These are phyloP conservation scores for Madurella fahalii DNA, from an alignment of 2,329 filamentous ascomycete genomes.

Conservation along the genomic window DNA sequence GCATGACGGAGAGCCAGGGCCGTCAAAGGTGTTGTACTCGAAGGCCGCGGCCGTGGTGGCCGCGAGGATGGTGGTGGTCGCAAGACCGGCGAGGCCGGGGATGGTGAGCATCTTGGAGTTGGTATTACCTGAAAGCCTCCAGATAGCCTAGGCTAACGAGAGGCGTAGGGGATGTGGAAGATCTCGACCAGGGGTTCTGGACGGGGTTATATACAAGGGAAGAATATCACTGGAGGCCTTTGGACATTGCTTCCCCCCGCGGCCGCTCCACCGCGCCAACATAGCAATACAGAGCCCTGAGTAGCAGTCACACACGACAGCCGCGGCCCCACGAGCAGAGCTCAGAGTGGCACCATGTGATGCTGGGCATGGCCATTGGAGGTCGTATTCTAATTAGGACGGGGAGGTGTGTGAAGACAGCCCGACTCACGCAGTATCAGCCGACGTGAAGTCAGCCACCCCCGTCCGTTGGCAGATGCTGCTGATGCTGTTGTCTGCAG, in stretches of 20 bases:
- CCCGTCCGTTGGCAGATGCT: background rate
- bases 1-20: conserved; percentile 45
- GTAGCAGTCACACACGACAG: background rate
- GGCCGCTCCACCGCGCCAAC: no score
- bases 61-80: background rate
- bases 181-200: no score
- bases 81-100: background rate
- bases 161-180: no score
- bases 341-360: conserved; percentile 6
- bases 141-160: no score
- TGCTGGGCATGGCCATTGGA: background rate
- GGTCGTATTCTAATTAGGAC: background rate
- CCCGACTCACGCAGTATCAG: background rate
- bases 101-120: background rate
- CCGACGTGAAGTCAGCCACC: background rate
- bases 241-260: no score
- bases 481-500: background rate
- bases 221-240: no score
- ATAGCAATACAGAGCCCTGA: background rate
- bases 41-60: conserved; percentile 11
- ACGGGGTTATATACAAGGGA: no score
- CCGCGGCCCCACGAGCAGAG: background rate
- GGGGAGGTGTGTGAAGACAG: background rate
- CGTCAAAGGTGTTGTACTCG: conserved; percentile 48
- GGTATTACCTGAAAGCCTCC: background rate